phyloP scores from a whole-genome alignment of 2,329 filamentous ascomycete species.

The Fonsecaea pugnacius region DNA sequence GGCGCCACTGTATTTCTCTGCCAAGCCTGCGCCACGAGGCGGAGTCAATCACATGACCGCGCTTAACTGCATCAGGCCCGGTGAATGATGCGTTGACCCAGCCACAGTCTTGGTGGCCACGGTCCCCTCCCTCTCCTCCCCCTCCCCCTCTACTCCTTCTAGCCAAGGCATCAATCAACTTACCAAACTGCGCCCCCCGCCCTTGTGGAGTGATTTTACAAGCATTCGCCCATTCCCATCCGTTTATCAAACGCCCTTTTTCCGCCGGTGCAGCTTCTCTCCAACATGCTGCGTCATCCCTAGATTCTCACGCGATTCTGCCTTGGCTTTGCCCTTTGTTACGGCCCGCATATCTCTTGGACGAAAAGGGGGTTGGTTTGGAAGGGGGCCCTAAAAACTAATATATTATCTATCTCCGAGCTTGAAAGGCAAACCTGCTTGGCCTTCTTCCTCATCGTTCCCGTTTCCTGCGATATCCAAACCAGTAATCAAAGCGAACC shows the following conservation, averaged over 20 bases:
- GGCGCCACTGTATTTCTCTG: background rate
- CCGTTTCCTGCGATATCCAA: too few relatives aligned
- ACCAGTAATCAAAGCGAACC: too few relatives aligned
- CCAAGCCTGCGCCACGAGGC: conserved; percentile 16
- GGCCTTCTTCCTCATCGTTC: background rate
- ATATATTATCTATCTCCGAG: conserved; percentile 5
- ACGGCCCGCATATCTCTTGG: background rate
- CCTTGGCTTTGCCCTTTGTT: background rate
- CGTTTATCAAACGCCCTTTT: background rate
- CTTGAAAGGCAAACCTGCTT: conserved; percentile 10
- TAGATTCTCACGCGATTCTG: conserved; percentile 10
- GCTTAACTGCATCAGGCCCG: conserved; percentile 4
- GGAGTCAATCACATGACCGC: conserved; percentile 5
- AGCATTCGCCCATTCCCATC: background rate
- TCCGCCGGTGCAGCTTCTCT: background rate
- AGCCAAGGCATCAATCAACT: background rate
- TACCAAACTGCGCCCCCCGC: conserved; percentile 3
- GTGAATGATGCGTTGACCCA: background rate
- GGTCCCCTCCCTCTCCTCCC: background rate
- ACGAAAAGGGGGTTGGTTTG: background rate
- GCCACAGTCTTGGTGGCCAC: background rate
- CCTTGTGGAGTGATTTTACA: background rate
- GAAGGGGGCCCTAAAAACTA: too few relatives aligned
- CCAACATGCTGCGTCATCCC: background rate
- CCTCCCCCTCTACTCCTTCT: background rate